Evolutionary conservation across 257 asterid genomes (phyloP).

Genomic region (Gynochthodes officinalis): DNA sequence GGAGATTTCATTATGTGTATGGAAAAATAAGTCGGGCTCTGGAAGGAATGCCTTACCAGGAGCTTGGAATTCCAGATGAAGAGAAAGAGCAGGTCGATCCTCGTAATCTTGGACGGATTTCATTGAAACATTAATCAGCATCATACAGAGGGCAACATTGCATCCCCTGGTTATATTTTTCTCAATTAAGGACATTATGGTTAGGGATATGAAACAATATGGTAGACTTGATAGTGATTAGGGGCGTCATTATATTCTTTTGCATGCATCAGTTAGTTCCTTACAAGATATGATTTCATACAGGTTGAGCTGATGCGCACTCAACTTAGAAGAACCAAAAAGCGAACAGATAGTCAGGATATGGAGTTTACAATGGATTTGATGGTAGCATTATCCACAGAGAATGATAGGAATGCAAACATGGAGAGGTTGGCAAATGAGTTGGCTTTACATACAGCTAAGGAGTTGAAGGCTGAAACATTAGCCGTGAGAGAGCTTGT

Average conservation of each 20-base stretch:
- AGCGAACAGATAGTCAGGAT: constrained; percentile 69
- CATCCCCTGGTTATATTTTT: no score
- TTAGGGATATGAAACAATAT: no score
- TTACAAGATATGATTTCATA: neutral
- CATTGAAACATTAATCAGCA: no score
- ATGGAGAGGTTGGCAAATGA: constrained; percentile 78
- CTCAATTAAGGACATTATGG: neutral
- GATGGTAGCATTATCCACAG: constrained; percentile 66
- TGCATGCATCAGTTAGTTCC: no score
- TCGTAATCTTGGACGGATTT: neutral
- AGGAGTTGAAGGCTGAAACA: constrained; percentile 61
- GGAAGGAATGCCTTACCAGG: constrained; percentile 75
- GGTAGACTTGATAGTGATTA: no score
- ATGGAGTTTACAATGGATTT: constrained; percentile 91
- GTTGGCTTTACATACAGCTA: constrained; percentile 53
- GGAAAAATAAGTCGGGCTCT: constrained; percentile 56
- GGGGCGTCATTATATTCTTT: no score
- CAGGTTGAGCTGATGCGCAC: constrained; percentile 60
- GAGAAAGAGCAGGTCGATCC: constrained; percentile 60
- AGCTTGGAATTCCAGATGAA: constrained; percentile 73
- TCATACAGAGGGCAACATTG: no score
- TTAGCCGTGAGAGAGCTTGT: constrained; percentile 46
- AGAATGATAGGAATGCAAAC: constrained; percentile 63
- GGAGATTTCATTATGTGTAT: constrained; percentile 54
- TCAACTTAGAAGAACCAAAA: constrained; percentile 62